Conservation (phyloP, 1,284 basidiomycete species). For the Cutaneotrichosporon cyanovorans region DNA sequence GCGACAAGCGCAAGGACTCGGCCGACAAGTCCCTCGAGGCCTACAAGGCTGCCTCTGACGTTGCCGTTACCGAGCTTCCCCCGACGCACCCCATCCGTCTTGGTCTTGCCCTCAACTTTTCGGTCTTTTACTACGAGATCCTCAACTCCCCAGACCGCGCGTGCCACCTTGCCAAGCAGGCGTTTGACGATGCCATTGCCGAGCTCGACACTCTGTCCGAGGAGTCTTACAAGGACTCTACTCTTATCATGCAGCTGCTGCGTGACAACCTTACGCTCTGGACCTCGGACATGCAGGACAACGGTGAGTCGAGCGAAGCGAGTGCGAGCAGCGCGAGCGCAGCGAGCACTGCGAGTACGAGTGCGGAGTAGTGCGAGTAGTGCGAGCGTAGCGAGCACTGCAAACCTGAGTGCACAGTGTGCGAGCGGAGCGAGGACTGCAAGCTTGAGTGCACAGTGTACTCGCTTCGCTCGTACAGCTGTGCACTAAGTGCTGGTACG, state of each 20-base stretch:
- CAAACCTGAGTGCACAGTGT: too few species aligned
- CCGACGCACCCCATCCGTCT: slow-evolving; percentile 99
- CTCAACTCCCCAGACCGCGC: slow-evolving; percentile 96
- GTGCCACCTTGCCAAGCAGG: slow-evolving; percentile 99
- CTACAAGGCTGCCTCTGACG: slow-evolving; percentile 98
- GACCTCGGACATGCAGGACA: slow-evolving; percentile 82
- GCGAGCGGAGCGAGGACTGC: too few species aligned
- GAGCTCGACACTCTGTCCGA: slow-evolving; percentile 99
- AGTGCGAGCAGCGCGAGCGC: too few species aligned
- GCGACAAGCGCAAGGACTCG: slow-evolving; percentile 96
- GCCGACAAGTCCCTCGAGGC: slow-evolving; percentile 98
- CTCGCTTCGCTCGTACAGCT: too few species aligned
- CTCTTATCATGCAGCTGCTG: slow-evolving; percentile 97
- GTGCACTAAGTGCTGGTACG: too few species aligned
- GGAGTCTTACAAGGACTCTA: slow-evolving; percentile 99
- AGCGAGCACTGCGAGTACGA: too few species aligned
- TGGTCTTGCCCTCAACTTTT: slow-evolving; percentile 98
- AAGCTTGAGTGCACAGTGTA: too few species aligned
- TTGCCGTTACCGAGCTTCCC: slow-evolving; percentile 94
- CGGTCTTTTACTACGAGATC: slow-evolving; percentile 99
- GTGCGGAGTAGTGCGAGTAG: too few species aligned
- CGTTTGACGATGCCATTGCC: slow-evolving; percentile 98
- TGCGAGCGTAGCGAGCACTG: too few species aligned
- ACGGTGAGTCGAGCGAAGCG: slow-evolving; percentile 27
- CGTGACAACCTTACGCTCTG: slow-evolving; percentile 97